Conservation (phyloP, 164 flowering plant species). For the Stephania yunnanensis region DNA sequence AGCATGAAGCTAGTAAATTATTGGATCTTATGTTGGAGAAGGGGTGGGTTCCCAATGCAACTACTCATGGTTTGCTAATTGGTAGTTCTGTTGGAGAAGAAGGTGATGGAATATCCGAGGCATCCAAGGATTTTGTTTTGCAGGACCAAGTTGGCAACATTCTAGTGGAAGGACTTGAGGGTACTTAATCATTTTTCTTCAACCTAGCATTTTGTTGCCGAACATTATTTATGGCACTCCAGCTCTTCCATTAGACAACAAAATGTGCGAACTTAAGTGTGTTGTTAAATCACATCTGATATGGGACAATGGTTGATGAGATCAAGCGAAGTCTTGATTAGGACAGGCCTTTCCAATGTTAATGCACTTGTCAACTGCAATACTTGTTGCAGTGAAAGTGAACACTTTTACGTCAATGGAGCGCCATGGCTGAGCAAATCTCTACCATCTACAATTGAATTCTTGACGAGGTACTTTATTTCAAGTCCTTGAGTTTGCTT, state of each 20-base stretch:
- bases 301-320: too few relatives aligned
- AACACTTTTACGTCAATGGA: not conserved
- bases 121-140: constrained; percentile 7
- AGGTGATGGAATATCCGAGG: not conserved
- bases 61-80: constrained; percentile 48
- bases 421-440: not conserved
- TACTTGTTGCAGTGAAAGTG: not conserved
- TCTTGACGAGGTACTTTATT: not conserved
- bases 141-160: constrained; percentile 52
- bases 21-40: constrained; percentile 66
- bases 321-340: too few relatives aligned
- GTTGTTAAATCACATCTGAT: too few relatives aligned
- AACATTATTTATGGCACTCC: too few relatives aligned
- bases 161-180: constrained; percentile 47
- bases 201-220: not conserved
- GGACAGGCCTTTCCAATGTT: too few relatives aligned
- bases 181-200: constrained; percentile 6
- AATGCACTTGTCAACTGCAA: too few relatives aligned
- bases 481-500: not conserved
- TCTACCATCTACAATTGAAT: not conserved
- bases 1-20: constrained; percentile 35
- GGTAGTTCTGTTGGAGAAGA: constrained; percentile 30
- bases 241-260: too few relatives aligned
- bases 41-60: constrained; percentile 69
- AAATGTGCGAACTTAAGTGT: too few relatives aligned